Evolutionary conservation across 352 stramenopile genomes (phyloP).

Genomic region (Globisporangium cederbergense): DNA sequence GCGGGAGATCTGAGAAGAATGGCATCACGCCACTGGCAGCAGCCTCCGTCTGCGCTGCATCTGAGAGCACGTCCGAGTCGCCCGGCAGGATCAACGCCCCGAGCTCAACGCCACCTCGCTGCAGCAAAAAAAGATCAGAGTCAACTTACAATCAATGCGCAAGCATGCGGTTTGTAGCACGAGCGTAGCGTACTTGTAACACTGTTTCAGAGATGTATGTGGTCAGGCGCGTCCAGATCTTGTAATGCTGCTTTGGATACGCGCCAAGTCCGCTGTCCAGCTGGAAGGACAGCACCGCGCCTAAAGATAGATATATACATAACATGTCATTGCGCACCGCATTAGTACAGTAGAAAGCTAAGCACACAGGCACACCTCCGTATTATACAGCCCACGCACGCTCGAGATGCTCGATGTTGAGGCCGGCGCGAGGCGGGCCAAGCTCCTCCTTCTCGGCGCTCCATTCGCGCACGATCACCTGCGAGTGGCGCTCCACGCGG

Average conservation of each 20-base stretch:
- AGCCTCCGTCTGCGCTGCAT: constrained; percentile 12
- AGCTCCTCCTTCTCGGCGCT: constrained; percentile 77
- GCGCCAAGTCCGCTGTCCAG: constrained; percentile 71
- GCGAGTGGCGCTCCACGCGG: constrained; percentile 45
- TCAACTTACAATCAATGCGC: no score
- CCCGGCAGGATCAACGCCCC: constrained; percentile 65
- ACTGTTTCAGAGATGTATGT: constrained; percentile 61
- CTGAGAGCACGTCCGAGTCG: constrained; percentile 45
- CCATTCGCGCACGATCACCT: constrained; percentile 79
- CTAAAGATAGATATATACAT: constrained; percentile 25
- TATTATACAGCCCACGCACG: constrained; percentile 29
- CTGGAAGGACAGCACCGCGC: constrained; percentile 71
- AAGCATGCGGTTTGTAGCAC: neutral
- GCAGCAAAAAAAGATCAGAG: neutral
- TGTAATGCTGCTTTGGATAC: constrained; percentile 78
- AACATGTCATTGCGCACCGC: neutral
- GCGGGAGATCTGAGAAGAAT: constrained; percentile 71
- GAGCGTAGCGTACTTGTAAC: constrained; percentile 39
- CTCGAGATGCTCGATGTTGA: constrained; percentile 71
- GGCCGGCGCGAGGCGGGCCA: constrained; percentile 36
- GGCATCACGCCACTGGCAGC: constrained; percentile 33
- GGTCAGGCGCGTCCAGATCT: constrained; percentile 67
- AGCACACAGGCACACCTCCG: neutral
- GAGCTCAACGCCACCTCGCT: constrained; percentile 69
- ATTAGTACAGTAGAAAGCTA: neutral